These are phyloP conservation scores for Phyllosticta paracitricarpa DNA, from an alignment of 2,329 filamentous ascomycete genomes.

Conservation along the genomic window DNA sequence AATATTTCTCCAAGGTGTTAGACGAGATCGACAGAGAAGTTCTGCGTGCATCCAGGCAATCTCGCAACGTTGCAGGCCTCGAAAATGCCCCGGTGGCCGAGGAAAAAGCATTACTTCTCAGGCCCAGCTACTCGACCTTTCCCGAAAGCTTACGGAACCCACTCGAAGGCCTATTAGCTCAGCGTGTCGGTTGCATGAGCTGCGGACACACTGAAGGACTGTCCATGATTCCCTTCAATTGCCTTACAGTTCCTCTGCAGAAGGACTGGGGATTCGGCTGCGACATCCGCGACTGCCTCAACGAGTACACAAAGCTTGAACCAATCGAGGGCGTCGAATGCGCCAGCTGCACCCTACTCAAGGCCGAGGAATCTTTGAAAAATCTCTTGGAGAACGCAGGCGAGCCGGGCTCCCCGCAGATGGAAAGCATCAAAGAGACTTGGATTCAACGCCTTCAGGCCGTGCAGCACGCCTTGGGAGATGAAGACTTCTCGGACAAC, in stretches of 20 bases:
- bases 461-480: slow-evolving; percentile 61
- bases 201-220: slow-evolving; percentile 85
- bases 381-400: slow-evolving; percentile 28
- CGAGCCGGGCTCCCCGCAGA: not conserved
- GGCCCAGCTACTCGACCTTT: slow-evolving; percentile 1
- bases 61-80: slow-evolving; percentile 15
- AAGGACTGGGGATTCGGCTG: slow-evolving; percentile 55
- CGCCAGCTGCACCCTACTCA: slow-evolving; percentile 73
- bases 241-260: slow-evolving; percentile 75
- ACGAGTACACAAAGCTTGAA: slow-evolving; percentile 78
- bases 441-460: slow-evolving; percentile 44
- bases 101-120: not conserved
- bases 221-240: slow-evolving; percentile 88
- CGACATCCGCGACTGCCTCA: slow-evolving; percentile 66
- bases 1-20: slow-evolving; percentile 86
- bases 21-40: slow-evolving; percentile 77
- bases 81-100: not conserved
- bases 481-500: slow-evolving; percentile 64
- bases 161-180: slow-evolving; percentile 76
- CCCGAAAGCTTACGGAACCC: slow-evolving; percentile 52
- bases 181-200: slow-evolving; percentile 74
- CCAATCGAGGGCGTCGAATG: slow-evolving; percentile 85
- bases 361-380: slow-evolving; percentile 38
- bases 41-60: slow-evolving; percentile 34
- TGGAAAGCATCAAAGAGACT: not conserved